Base-by-base conservation (phyloP, 2,329 filamentous ascomycete genomes). In the Fusarium sp. region DNA sequence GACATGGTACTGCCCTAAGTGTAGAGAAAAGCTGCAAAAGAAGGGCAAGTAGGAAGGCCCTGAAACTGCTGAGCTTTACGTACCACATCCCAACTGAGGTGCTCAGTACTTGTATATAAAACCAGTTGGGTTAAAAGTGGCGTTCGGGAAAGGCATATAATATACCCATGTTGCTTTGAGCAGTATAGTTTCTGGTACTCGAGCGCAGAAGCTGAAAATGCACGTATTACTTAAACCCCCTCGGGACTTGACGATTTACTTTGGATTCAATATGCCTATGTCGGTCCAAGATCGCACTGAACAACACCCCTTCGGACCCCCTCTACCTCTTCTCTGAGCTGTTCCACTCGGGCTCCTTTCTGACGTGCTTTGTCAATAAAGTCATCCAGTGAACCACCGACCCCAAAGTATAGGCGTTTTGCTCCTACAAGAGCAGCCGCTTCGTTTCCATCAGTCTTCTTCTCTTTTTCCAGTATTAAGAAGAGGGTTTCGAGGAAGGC, bases 371-470 rank as follows among this genome's bases (percentile, higher is more conserved):
- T 85, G 57, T 85, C 82, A 53, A 91, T 83, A 75, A 96, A 94
- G 73, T 93, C 93, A 79, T 94, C 92, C 28, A 96, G 87, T 25
- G 93, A 95, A 1, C 94, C 94, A 0, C 94, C 94, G 9, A 96
- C 94, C 6, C 94, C 94, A 82, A 96, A 96, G 81, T 96, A 96
- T 16, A 95, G 86, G 73, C 90, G 89, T 84, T 96, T 96, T 2
- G 94, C 94, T 6, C 89, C 93, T 9, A 96, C 87, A 25, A 94
- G 84, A 3, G 92, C 90, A 54, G 88, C 88, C 0, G 90, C 89
- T 58, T 84, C 83, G 57, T 86, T 84, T 7, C 79, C 78, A 5
- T 79, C 74, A 4, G 64, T 62, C 8, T 54, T 38, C 38, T 69
- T 63, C 56, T 90, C 85, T 56, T 82, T 82, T 25, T 85, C 79